Conservation (phyloP, 192 early-diverging fungal species). For the Backusella circina region DNA sequence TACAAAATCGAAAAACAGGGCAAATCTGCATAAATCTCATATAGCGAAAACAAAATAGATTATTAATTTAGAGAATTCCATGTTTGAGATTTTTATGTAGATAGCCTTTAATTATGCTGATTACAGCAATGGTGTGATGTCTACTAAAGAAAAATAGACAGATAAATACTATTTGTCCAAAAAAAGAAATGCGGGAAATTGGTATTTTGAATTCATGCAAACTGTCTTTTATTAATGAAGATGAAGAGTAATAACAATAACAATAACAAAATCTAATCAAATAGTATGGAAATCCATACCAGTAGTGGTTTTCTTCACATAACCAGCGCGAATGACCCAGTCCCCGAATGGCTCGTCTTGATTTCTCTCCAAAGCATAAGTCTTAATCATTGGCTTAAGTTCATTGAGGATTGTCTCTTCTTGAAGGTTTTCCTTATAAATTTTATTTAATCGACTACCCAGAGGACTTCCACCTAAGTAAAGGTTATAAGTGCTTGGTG, state of each 20-base stretch:
- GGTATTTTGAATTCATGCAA: background rate
- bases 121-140: background rate
- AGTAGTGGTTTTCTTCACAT: constrained; percentile 66
- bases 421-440: too few species aligned
- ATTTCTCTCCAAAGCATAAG: constrained; percentile 65
- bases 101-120: background rate
- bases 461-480: constrained; percentile 85
- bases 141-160: background rate
- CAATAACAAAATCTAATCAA: background rate
- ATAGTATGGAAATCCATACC: constrained; percentile 71
- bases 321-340: constrained; percentile 83
- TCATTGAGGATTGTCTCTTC: constrained; percentile 79
- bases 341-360: constrained; percentile 88
- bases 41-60: background rate
- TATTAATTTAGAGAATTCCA: background rate
- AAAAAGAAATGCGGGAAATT: background rate
- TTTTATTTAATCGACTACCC: constrained; percentile 84
- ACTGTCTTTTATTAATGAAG: background rate
- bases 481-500: constrained; percentile 88
- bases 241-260: background rate
- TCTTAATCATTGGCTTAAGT: constrained; percentile 73
- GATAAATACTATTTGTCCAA: background rate
- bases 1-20: background rate
- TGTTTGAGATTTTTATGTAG: background rate
- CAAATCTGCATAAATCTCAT: background rate